Percentiles rank a stretch among this genome's conserved stretches.
phyloP scores from a whole-genome alignment of 2,329 filamentous ascomycete genomes.

The Eurotiales sp. region DNA sequence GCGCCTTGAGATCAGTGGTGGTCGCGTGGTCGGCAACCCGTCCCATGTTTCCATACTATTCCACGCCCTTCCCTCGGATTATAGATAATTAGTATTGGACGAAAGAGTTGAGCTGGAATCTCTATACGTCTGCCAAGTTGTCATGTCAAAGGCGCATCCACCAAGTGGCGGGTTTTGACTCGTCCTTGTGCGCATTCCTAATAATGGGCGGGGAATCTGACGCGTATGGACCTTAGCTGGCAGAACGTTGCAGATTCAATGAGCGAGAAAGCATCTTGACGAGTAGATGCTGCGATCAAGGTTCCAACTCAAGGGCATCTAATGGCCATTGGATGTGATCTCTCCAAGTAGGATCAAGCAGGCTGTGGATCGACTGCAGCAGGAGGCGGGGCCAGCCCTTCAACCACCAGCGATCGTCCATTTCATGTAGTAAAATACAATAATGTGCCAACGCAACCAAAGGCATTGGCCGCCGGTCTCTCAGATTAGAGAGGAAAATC shows the following conservation, averaged over 20 bases:
- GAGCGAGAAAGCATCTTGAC: too few species aligned
- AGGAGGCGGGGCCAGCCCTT: constrained; percentile 64
- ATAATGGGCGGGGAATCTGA: too few species aligned
- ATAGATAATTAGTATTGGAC: too few species aligned
- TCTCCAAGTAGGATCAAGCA: constrained; percentile 20
- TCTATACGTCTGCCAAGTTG: not conserved
- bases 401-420: constrained; percentile 65
- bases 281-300: too few species aligned
- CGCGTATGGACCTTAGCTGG: too few species aligned
- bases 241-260: too few species aligned
- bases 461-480: constrained; percentile 57
- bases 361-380: constrained; percentile 55
- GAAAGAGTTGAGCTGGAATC: too few species aligned
- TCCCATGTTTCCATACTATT: constrained; percentile 1
- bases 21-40: too few species aligned
- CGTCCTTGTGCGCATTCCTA: not conserved
- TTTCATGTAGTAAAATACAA: constrained; percentile 59
- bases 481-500: constrained; percentile 60
- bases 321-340: constrained; percentile 23
- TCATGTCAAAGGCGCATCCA: not conserved
- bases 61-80: constrained; percentile 1
- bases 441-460: constrained; percentile 64
- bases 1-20: too few species aligned
- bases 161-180: constrained; percentile 7
- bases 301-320: constrained; percentile 19